Conservation (phyloP, 2,329 filamentous ascomycete species). For the Cordyceps farinosa region DNA sequence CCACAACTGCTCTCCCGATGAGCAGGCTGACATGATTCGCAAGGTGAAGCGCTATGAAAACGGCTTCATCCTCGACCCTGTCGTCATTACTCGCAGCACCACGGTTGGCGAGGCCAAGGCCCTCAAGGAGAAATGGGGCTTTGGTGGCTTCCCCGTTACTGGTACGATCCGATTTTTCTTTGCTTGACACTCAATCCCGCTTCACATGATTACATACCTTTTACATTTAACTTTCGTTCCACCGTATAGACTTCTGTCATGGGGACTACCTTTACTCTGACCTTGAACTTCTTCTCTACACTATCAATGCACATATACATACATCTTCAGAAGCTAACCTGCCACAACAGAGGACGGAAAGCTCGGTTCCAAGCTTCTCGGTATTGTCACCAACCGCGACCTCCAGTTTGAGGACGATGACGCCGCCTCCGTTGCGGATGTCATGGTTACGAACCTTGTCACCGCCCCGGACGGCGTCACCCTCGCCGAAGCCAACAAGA, state of each 20-base stretch:
- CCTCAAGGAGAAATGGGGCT: conserved; percentile 97
- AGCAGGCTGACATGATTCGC: conserved; percentile 97
- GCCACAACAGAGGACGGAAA: conserved; percentile 71
- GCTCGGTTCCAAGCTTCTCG: conserved; percentile 90
- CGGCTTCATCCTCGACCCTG: conserved; percentile 94
- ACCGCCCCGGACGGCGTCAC: conserved; percentile 82
- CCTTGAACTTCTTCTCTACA: neutral
- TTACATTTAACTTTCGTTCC: conserved; percentile 99
- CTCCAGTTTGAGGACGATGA: conserved; percentile 89
- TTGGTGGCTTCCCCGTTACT: conserved; percentile 97
- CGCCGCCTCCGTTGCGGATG: conserved; percentile 70
- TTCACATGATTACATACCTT: conserved; percentile 73
- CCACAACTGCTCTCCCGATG: conserved; percentile 98
- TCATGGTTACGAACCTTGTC: conserved; percentile 94
- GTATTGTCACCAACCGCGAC: conserved; percentile 96
- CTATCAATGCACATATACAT: conserved; percentile 18
- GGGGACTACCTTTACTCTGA: conserved; percentile 59
- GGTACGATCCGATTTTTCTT: conserved; percentile 58
- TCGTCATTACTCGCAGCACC: conserved; percentile 82
- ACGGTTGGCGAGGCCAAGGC: conserved; percentile 89
- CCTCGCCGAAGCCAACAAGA: conserved; percentile 84
- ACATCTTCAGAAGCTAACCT: neutral
- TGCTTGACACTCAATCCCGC: conserved; percentile 15
- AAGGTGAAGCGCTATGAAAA: conserved; percentile 99
- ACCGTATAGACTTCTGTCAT: conserved; percentile 89